These are phyloP conservation scores for Phaeosphaeria sp. DNA, from an alignment of 2,329 filamentous ascomycete species.

Conservation along the genomic window DNA sequence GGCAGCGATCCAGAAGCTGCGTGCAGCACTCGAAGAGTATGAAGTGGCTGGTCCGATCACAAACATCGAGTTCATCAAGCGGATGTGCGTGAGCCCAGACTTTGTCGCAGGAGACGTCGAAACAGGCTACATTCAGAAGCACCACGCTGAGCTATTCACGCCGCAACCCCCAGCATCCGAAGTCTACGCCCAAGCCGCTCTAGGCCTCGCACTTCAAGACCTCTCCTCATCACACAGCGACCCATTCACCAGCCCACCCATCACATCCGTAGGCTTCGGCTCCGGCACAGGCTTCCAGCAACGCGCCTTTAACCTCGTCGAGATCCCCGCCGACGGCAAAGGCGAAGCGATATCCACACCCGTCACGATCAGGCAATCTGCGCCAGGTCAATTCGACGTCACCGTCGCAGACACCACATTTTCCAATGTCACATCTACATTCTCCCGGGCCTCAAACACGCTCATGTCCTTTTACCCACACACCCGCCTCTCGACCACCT, in stretches of 20 bases:
- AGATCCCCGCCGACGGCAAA: conserved; percentile 53
- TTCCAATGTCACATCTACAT: conserved; percentile 56
- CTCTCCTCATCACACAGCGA: conserved; percentile 30
- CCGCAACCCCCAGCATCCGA: conserved; percentile 69
- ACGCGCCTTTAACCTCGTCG: conserved; percentile 65
- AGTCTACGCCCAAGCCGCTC: conserved; percentile 83
- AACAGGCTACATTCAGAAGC: conserved; percentile 94
- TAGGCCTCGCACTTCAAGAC: conserved; percentile 69
- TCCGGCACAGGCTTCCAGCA: conserved; percentile 60
- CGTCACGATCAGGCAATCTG: conserved; percentile 60
- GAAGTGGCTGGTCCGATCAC: conserved; percentile 92
- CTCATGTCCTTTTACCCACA: conserved; percentile 81
- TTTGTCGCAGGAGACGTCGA: conserved; percentile 91
- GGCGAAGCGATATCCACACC: conserved; percentile 48
- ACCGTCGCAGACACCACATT: conserved; percentile 49
- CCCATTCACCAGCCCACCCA: conserved; percentile 51
- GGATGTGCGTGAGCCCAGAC: conserved; percentile 77
- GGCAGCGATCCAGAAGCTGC: conserved; percentile 82
- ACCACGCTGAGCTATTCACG: conserved; percentile 78
- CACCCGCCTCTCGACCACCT: conserved; percentile 78
- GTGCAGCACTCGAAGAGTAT: conserved; percentile 81
- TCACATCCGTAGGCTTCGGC: conserved; percentile 62
- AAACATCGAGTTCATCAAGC: conserved; percentile 96
- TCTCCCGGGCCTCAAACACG: conserved; percentile 52
- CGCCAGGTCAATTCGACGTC: conserved; percentile 59